Conservation (phyloP, 1,284 basidiomycete genomes). For the Sparassis latifolia region DNA sequence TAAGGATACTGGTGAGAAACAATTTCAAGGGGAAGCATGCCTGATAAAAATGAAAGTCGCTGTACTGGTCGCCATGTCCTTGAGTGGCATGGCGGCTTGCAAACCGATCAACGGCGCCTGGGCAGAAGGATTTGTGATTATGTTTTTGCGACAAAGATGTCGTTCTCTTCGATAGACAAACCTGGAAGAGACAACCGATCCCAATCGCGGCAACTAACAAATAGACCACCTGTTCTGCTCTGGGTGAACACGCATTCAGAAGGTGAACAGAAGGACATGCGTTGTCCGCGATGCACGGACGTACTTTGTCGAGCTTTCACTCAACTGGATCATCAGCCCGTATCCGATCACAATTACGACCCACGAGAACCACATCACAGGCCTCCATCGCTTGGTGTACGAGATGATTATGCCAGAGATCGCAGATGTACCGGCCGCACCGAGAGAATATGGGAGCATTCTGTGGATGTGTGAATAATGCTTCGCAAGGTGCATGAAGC, state of each 20-base stretch:
- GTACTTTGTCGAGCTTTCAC: constrained; percentile 39
- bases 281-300: constrained; percentile 6
- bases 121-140: neutral
- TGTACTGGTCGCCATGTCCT: constrained; percentile 77
- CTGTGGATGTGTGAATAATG: constrained; percentile 25
- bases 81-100: constrained; percentile 77
- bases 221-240: constrained; percentile 53
- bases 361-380: constrained; percentile 55
- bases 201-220: constrained; percentile 56
- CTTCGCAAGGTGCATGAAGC: too few species aligned
- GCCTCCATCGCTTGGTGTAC: constrained; percentile 55
- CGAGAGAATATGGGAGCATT: constrained; percentile 74
- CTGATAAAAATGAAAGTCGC: constrained; percentile 64
- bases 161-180: constrained; percentile 16
- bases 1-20: neutral
- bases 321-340: constrained; percentile 57
- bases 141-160: too few species aligned
- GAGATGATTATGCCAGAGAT: constrained; percentile 55
- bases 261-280: neutral
- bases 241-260: constrained; percentile 16
- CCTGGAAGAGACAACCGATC: constrained; percentile 59
- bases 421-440: constrained; percentile 49
- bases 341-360: constrained; percentile 51
- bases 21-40: constrained; percentile 24
- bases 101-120: constrained; percentile 62